These are phyloP conservation scores for Hypoxylon crocopeplum DNA, from an alignment of 495 filamentous ascomycete species.

Conservation along the genomic window DNA sequence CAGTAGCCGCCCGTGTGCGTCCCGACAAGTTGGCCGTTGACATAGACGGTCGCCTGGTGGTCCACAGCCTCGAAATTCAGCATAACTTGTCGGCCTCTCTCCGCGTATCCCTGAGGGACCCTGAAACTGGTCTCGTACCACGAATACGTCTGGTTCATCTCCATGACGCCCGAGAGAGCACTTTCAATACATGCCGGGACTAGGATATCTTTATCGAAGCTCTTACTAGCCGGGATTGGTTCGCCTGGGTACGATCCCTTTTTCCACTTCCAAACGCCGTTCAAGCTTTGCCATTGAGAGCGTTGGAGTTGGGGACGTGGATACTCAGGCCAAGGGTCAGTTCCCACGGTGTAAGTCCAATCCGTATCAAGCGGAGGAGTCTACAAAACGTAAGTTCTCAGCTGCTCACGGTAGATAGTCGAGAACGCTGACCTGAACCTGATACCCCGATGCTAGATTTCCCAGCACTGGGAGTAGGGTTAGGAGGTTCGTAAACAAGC, in stretches of 20 bases:
- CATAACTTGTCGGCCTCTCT: conserved; percentile 47
- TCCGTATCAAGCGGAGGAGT: conserved; percentile 61
- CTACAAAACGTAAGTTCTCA: conserved; percentile 18
- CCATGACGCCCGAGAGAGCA: conserved; percentile 59
- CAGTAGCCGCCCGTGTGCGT: conserved; percentile 69
- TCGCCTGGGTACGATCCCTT: conserved; percentile 50
- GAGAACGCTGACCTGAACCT: conserved; percentile 36
- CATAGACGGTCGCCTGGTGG: conserved; percentile 68
- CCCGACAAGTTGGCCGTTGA: conserved; percentile 63
- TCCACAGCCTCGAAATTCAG: conserved; percentile 76
- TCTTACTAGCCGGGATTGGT: conserved; percentile 27
- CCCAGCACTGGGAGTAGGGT: conserved; percentile 21
- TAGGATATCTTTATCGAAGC: conserved; percentile 57
- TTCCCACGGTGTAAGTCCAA: conserved; percentile 68
- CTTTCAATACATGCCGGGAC: conserved; percentile 71
- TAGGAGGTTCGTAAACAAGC: conserved; percentile 20
- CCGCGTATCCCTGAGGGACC: conserved; percentile 55
- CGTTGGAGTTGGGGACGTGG: conserved; percentile 67
- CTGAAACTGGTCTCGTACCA: conserved; percentile 67
- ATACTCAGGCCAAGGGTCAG: conserved; percentile 71
- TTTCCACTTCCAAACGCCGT: conserved; percentile 72
- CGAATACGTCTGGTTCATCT: conserved; percentile 55
- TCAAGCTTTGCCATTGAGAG: conserved; percentile 66
- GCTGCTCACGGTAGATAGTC: not conserved
- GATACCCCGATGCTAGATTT: conserved; percentile 37